Evolutionary conservation across 1,284 basidiomycete species (phyloP), one percentile per base, ranked within the genome.

Genomic region (Coniferiporia sulphurascens): DNA sequence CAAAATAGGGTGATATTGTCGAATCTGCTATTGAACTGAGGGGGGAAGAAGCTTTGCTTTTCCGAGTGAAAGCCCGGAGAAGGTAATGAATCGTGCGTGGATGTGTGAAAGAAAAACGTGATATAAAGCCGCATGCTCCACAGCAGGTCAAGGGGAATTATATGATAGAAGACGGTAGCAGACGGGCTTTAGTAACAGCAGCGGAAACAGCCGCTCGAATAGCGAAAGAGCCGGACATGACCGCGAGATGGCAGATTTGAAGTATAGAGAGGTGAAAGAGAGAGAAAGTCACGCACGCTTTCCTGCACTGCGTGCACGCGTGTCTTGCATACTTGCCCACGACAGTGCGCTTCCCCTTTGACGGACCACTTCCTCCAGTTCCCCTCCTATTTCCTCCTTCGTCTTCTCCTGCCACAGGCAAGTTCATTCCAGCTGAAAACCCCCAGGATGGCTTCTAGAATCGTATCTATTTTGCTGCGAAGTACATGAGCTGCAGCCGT

Each of bases 221-320:
- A 27, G 27, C 38, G 19, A 46, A 19, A 46, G 15, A 17, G 19
- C 19, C 12, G 19, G 13, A 4, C 6, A 46, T n/a, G 17, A 21
- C 6, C 44, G 44, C 44, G 9, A 46, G 8, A n/a, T n/a, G 44
- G 8, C 17, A 41, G 27, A 51, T n/a, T 3, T 22, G 49, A 10
- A 27, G 27, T 6, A 17, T 4, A 43, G 36, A 21, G 35, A 34
- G 5, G 17, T 46, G 8, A 22, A 17, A 9, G 2, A 22, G 27
- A 53, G n/a, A 34, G 27, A 38, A 27, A 13, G 19, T 10, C 6
- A 61, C 60, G 36, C 45, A 61, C 60, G 56, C 60, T 58, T 61
- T 61, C 46, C 49, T 61, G 36, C 60, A 61, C 46, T 61, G 60
- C 13, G 55, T 46, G 44, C 60, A 61, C 9, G 60, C 60, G 34